These are phyloP conservation scores for Macrophomina tecta DNA, from an alignment of 2,329 filamentous ascomycete genomes.

Conservation along the genomic window DNA sequence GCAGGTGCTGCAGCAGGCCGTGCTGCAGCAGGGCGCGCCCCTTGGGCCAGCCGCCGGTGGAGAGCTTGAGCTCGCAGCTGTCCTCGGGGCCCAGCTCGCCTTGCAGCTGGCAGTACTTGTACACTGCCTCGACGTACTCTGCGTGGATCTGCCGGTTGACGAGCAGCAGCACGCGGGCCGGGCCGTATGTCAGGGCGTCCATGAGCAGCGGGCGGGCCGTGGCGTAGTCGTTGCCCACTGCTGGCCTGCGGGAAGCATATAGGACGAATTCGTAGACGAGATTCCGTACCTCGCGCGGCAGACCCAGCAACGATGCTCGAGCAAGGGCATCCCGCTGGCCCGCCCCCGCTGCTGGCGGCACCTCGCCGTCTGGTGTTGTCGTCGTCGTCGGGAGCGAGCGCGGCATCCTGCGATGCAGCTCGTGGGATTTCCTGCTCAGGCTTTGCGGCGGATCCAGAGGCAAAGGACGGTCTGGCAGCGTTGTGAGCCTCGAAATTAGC, in stretches of 20 bases:
- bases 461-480: slow-evolving; percentile 5
- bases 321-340: neutral
- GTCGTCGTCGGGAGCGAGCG: neutral
- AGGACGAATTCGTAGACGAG: slow-evolving; percentile 26
- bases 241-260: slow-evolving; percentile 14
- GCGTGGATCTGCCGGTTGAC: slow-evolving; percentile 23
- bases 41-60: slow-evolving; percentile 13
- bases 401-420: slow-evolving; percentile 15
- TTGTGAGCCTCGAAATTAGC: slow-evolving; percentile 19
- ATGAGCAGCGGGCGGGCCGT: slow-evolving; percentile 17
- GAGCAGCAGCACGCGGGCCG: slow-evolving; percentile 20
- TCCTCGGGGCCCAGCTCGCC: slow-evolving; percentile 24
- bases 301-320: slow-evolving; percentile 17
- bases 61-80: slow-evolving; percentile 23
- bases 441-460: slow-evolving; percentile 9
- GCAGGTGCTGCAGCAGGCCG: slow-evolving; percentile 21
- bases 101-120: slow-evolving; percentile 18
- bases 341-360: neutral
- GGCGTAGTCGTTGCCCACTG: slow-evolving; percentile 25
- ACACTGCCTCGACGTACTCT: slow-evolving; percentile 20
- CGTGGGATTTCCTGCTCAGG: slow-evolving; percentile 6
- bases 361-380: neutral
- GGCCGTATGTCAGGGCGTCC: slow-evolving; percentile 19
- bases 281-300: slow-evolving; percentile 23
- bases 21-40: slow-evolving; percentile 3